Evolutionary conservation across 148 eudicot genomes (phyloP).

Genomic region (Vaccinium vitisidaea): DNA sequence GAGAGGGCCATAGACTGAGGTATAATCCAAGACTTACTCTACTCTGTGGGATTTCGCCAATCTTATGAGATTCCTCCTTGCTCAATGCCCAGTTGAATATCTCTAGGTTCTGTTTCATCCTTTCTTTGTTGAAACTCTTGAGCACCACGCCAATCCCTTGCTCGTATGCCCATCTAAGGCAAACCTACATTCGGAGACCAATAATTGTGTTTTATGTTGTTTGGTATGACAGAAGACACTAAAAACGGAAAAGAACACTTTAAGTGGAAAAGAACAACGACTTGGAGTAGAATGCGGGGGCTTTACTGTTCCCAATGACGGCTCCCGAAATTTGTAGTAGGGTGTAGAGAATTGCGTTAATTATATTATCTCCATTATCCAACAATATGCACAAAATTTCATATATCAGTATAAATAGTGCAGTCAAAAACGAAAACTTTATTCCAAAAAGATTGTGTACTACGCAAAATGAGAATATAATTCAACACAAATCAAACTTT

Average conservation of each 20-base stretch:
- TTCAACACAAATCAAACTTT: no score
- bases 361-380: no score
- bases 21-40: constrained; percentile 41
- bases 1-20: constrained; percentile 44
- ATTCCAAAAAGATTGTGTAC: no score
- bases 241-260: background rate
- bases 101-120: constrained; percentile 54
- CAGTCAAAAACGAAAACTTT: no score
- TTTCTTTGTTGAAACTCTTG: constrained; percentile 36
- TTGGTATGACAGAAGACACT: background rate
- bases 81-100: constrained; percentile 47
- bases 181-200: constrained; percentile 28
- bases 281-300: background rate
- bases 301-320: no score
- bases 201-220: background rate
- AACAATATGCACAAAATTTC: no score
- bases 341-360: no score
- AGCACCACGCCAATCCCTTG: constrained; percentile 39
- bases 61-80: constrained; percentile 37
- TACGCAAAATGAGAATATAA: no score
- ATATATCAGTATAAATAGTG: no score
- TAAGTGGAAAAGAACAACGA: background rate
- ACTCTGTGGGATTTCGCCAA: constrained; percentile 40
- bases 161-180: constrained; percentile 54
- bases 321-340: no score